These are phyloP conservation scores for Candida broadrunensis DNA, from an alignment of 805 yeast genomes.

Conservation along the genomic window DNA sequence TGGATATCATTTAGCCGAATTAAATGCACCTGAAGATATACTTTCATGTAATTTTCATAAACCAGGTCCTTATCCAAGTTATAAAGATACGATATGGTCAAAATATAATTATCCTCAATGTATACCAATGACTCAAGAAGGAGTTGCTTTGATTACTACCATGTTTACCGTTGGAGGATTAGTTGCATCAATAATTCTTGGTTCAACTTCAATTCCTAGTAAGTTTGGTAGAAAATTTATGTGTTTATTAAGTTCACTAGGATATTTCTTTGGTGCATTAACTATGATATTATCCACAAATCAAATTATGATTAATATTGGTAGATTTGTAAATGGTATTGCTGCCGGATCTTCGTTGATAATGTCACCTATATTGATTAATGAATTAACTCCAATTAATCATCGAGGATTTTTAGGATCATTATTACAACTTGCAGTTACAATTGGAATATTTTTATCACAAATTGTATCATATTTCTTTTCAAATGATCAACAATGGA, in stretches of 20 bases:
- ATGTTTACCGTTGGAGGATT: constrained; percentile 37
- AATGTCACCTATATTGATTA: constrained; percentile 39
- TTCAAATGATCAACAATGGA: constrained; percentile 38
- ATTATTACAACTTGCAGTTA: constrained; percentile 35
- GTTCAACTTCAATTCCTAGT: constrained; percentile 20
- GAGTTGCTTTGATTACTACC: constrained; percentile 26
- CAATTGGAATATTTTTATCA: constrained; percentile 34
- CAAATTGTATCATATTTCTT: constrained; percentile 30
- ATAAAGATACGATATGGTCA: constrained; percentile 26
- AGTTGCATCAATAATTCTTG: constrained; percentile 26
- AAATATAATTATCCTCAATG: constrained; percentile 21
- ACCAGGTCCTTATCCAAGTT: constrained; percentile 16
- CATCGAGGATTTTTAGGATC: constrained; percentile 43
- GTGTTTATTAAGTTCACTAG: constrained; percentile 17
- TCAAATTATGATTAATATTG: constrained; percentile 17
- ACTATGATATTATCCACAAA: constrained; percentile 23
- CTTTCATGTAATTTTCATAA: constrained; percentile 22
- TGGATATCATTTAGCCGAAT: constrained; percentile 38
- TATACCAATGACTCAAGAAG: constrained; percentile 20
- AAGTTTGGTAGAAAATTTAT: constrained; percentile 22
- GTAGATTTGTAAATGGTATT: constrained; percentile 33
- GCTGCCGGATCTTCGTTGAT: constrained; percentile 39
- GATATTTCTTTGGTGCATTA: constrained; percentile 25
- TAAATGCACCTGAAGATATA: constrained; percentile 31
- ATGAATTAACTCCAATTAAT: constrained; percentile 37